A percentile compares a stretch with the other conserved stretches of the same genome.
These are phyloP conservation scores for Stephanodiscus triporus DNA, from an alignment of 108 stramenopile genomes.

Conservation along the genomic window DNA sequence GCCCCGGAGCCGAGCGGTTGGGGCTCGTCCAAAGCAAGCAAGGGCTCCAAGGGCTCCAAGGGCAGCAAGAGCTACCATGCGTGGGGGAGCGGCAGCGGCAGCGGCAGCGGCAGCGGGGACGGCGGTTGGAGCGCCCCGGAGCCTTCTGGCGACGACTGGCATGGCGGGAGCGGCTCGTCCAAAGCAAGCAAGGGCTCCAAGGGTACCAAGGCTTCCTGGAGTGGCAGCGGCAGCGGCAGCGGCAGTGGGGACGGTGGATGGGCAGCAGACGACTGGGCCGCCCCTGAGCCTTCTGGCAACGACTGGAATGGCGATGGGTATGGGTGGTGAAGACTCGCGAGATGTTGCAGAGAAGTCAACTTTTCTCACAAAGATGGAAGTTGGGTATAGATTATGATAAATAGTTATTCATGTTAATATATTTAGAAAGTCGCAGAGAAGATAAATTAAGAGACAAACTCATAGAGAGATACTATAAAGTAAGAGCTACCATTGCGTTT, in stretches of 20 bases:
- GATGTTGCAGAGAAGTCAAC: neutral
- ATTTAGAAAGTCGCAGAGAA: too few species aligned
- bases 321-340: neutral
- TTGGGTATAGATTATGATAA: too few species aligned
- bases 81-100: neutral
- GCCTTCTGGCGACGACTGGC: too few species aligned
- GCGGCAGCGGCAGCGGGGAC: neutral
- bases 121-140: neutral
- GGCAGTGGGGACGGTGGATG: neutral
- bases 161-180: neutral
- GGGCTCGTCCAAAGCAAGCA: neutral
- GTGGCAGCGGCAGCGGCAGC: too few species aligned
- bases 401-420: too few species aligned
- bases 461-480: too few species aligned
- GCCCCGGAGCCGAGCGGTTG: neutral
- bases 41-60: neutral
- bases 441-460: too few species aligned
- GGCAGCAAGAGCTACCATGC: neutral
- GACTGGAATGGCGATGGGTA: neutral
- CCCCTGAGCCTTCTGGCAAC: neutral
- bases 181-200: neutral
- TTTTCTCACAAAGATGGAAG: too few species aligned
- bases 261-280: too few species aligned
- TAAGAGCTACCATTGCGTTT: too few species aligned
- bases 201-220: neutral